Conservation (phyloP, 306 rosid species). For the Herpetospermum pedunculosum region DNA sequence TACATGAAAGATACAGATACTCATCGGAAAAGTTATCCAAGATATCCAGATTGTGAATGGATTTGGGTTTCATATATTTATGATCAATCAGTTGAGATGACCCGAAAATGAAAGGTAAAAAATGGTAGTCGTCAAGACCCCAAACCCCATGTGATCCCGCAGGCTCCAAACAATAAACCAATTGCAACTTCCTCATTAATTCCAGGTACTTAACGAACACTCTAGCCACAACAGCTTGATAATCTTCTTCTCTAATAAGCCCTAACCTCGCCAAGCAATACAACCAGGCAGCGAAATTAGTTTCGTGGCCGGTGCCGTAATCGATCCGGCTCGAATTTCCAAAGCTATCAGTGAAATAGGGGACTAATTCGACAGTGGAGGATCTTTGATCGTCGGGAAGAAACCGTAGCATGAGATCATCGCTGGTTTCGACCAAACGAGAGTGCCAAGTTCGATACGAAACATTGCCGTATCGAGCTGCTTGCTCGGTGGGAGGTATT, state of each 20-base stretch:
- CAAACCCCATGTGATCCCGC: slow-evolving; percentile 99
- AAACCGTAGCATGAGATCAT: slow-evolving; percentile 34
- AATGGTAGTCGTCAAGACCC: slow-evolving; percentile 95
- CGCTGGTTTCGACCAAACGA: slow-evolving; percentile 26
- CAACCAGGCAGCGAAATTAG: slow-evolving; percentile 85
- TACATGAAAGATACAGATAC: slow-evolving; percentile 58
- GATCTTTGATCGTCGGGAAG: slow-evolving; percentile 38
- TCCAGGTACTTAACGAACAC: slow-evolving; percentile 71
- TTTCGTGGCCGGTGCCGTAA: slow-evolving; percentile 93
- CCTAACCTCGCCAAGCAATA: slow-evolving; percentile 69
- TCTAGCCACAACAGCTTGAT: slow-evolving; percentile 48
- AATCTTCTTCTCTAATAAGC: slow-evolving; percentile 61
- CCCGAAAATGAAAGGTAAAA: slow-evolving; percentile 79
- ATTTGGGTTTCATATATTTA: slow-evolving; percentile 91
- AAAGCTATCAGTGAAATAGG: slow-evolving; percentile 63
- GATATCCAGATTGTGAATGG: slow-evolving; percentile 80
- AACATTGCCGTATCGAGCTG: slow-evolving; percentile 71
- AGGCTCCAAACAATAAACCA: slow-evolving; percentile 69
- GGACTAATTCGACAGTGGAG: slow-evolving; percentile 51
- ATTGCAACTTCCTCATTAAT: slow-evolving; percentile 81
- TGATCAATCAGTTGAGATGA: slow-evolving; percentile 86
- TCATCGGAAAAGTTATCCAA: slow-evolving; percentile 71
- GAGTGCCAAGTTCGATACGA: slow-evolving; percentile 72
- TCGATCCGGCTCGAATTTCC: slow-evolving; percentile 85
- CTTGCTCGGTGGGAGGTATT: slow-evolving; percentile 60